Percentiles rank a stretch among this genome's conserved stretches.
Evolutionary conservation across 257 asterid genomes (phyloP).

Genomic region (Paraleonurus japonicus): DNA sequence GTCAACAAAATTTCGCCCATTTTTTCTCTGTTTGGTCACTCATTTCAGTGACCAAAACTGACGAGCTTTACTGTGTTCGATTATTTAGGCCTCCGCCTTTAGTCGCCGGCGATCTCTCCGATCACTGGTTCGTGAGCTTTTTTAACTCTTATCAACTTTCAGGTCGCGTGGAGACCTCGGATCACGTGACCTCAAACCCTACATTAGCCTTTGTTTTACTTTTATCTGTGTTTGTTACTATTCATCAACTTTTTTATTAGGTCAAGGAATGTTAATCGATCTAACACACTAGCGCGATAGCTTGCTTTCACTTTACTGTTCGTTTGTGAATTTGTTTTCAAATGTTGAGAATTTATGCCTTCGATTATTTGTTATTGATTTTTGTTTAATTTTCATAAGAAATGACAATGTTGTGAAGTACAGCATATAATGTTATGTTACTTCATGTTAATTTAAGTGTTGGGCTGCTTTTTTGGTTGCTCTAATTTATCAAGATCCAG

Average conservation of each 20-base stretch:
- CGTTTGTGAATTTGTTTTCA: neutral
- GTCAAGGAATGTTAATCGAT: neutral
- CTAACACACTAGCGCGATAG: neutral
- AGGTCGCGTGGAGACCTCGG: slow-evolving; percentile 15
- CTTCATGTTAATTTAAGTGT: neutral
- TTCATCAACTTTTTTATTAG: neutral
- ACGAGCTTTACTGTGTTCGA: neutral
- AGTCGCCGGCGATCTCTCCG: slow-evolving; percentile 11
- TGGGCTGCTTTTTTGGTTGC: neutral
- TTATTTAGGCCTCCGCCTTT: neutral
- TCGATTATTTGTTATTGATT: neutral
- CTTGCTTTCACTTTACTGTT: neutral
- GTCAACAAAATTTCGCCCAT: slow-evolving; percentile 21
- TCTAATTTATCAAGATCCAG: neutral
- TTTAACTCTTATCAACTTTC: neutral
- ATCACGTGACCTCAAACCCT: slow-evolving; percentile 18
- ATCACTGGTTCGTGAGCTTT: slow-evolving; percentile 16
- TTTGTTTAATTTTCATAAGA: neutral
- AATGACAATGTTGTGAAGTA: neutral
- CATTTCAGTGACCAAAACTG: neutral
- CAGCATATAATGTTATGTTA: neutral
- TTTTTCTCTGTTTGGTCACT: neutral
- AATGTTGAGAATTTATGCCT: neutral
- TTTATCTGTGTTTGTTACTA: neutral
- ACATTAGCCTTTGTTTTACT: neutral